Evolutionary conservation across 495 filamentous ascomycete genomes (phyloP).

Genomic region (Lasiosphaeria hispida): DNA sequence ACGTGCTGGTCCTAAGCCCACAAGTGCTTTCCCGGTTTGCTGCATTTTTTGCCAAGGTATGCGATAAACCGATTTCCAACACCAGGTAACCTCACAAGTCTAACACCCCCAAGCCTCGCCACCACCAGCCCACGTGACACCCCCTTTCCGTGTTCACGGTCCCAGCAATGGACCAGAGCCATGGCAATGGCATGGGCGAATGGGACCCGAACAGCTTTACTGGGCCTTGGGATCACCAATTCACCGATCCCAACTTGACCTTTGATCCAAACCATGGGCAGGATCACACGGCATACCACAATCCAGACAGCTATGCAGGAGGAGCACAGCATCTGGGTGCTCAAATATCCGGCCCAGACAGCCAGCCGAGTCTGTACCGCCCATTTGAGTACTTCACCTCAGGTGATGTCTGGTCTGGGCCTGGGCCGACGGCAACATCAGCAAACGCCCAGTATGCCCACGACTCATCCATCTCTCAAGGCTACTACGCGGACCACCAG

Average conservation of each 20-base stretch:
- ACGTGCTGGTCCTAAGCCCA: no score
- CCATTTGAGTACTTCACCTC: conserved; percentile 19
- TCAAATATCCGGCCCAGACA: conserved; percentile 22
- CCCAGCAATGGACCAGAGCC: conserved; percentile 26
- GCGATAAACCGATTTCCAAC: neutral
- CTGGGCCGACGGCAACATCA: conserved; percentile 11
- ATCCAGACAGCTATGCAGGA: conserved; percentile 22
- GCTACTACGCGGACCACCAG: conserved; percentile 20
- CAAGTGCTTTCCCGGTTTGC: neutral
- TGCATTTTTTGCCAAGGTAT: conserved; percentile 8
- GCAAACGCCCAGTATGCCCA: conserved; percentile 14
- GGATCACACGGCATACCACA: conserved; percentile 19
- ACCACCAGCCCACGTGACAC: conserved; percentile 14
- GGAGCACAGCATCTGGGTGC: conserved; percentile 16
- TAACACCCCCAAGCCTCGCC: no score
- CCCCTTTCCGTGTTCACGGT: conserved; percentile 16
- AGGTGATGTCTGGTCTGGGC: conserved; percentile 21
- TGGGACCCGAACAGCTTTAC: conserved; percentile 27
- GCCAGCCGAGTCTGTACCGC: conserved; percentile 19
- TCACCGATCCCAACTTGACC: conserved; percentile 2
- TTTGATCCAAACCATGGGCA: conserved; percentile 18
- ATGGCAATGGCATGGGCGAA: conserved; percentile 19
- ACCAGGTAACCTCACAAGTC: neutral
- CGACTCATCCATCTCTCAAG: conserved; percentile 15
- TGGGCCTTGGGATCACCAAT: conserved; percentile 27